Evolutionary conservation across 441 rosid species (phyloP).

Genomic region (Hura crepitans): DNA sequence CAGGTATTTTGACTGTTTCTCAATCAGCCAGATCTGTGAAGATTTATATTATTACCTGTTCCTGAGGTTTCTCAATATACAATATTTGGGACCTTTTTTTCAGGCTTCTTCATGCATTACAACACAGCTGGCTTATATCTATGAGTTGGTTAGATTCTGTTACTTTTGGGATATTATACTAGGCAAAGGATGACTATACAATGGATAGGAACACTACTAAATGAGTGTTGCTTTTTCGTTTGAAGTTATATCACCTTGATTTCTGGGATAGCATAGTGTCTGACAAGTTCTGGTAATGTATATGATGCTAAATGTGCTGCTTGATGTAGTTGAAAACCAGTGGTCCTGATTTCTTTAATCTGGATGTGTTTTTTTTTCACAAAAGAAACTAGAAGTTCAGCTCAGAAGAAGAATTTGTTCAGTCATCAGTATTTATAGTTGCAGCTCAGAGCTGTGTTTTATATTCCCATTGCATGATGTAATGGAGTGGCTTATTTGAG

Average conservation of each 20-base stretch:
- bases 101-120: conserved; percentile 75
- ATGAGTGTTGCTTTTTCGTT: neutral
- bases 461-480: neutral
- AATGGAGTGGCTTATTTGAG: neutral
- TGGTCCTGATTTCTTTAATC: neutral
- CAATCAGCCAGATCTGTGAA: conserved; percentile 8
- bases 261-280: neutral
- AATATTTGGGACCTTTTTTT: conserved; percentile 22
- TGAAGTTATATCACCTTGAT: conserved; percentile 4
- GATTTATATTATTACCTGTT: conserved; percentile 10
- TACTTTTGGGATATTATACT: conserved; percentile 12
- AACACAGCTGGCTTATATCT: conserved; percentile 79
- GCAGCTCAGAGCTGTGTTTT: neutral
- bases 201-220: neutral
- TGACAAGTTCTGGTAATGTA: neutral
- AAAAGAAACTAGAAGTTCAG: neutral
- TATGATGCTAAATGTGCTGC: neutral
- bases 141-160: conserved; percentile 70
- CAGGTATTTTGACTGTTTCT: conserved; percentile 45
- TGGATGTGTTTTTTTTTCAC: neutral
- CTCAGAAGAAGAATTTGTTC: neutral
- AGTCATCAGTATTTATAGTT: neutral
- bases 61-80: conserved; percentile 15
- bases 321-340: neutral
- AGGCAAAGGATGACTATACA: neutral